Evolutionary conservation across 2,329 filamentous ascomycete species (phyloP).

Genomic region (Colletotrichum sojae): DNA sequence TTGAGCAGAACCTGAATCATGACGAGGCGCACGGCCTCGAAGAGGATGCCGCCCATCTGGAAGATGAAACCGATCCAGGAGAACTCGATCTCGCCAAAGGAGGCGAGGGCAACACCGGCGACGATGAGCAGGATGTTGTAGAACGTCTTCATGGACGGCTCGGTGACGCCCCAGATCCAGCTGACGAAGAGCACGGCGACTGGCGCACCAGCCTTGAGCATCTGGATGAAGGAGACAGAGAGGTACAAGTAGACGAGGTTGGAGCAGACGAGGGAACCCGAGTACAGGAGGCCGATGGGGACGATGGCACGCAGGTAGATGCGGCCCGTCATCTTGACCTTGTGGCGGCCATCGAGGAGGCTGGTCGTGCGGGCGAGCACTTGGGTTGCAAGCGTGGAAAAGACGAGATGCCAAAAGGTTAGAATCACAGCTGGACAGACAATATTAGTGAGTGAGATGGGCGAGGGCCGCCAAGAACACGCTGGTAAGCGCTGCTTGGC

Average conservation of each 20-base stretch:
- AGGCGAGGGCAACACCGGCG: slow-evolving; percentile 66
- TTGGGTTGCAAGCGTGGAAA: slow-evolving; percentile 77
- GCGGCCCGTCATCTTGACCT: slow-evolving; percentile 71
- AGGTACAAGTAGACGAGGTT: slow-evolving; percentile 79
- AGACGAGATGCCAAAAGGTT: slow-evolving; percentile 78
- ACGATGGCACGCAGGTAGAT: slow-evolving; percentile 75
- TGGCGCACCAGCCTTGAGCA: slow-evolving; percentile 78
- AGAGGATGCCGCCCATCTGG: slow-evolving; percentile 82
- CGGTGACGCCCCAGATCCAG: slow-evolving; percentile 70
- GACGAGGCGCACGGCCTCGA: slow-evolving; percentile 85
- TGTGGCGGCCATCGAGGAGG: slow-evolving; percentile 74
- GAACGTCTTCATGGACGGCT: slow-evolving; percentile 60
- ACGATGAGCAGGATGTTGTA: slow-evolving; percentile 67
- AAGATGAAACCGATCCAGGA: slow-evolving; percentile 75
- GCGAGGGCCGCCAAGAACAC: not conserved
- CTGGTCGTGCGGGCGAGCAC: slow-evolving; percentile 74
- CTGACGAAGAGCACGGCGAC: slow-evolving; percentile 76
- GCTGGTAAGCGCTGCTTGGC: slow-evolving; percentile 2
- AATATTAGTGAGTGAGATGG: slow-evolving; percentile 20
- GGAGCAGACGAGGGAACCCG: slow-evolving; percentile 75
- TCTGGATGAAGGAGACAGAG: slow-evolving; percentile 78
- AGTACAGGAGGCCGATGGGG: slow-evolving; percentile 77
- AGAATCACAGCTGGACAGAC: slow-evolving; percentile 65
- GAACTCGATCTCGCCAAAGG: slow-evolving; percentile 77
- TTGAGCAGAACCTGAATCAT: slow-evolving; percentile 89